Base-by-base conservation (phyloP, 1,284 basidiomycete genomes). In the Trichosporon ovoides region DNA sequence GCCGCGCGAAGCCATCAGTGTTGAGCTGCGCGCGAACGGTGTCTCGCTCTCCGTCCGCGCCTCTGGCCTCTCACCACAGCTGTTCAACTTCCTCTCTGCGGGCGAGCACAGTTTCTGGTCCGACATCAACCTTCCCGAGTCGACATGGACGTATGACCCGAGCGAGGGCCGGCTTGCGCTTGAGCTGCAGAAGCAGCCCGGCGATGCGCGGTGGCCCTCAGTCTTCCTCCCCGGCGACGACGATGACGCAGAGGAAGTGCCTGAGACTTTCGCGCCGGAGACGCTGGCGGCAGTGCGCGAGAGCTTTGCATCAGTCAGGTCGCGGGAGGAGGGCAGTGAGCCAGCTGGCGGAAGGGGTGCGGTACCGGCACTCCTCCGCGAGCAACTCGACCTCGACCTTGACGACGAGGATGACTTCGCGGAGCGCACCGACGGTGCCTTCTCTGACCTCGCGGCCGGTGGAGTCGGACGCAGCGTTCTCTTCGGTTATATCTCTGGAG, bases 121-220 rank as follows among this genome's bases (percentile, higher is more conserved):
- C 61, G 78, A 78, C 7, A 86, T 95, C 63, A 83, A 83, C 53
- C 77, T 85, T 0, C 81, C 83, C 3, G 81, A 85, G 12, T 88
- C 88, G 68, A 85, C 89, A 66, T 96, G 90, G 90, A 93, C 90
- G 0, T 93, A 86, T 83, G 89, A 93, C 68, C 79, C 82, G 54
- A 70, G 82, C 1, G 86, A 83, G 62, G 86, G 87, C 10, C 68
- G 89, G 52, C 81, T 96, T 59, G 84, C 87, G 0, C 75, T 95
- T 16, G 87, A 93, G 66, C 80, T 96, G 43, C 87, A 91, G 73
- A 95, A 96, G 74, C 81, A 88, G 68, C 85, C 86, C 56, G 63
- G 55, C 40, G 88, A 38, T 20, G 88, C 86, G 28, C 84, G 87
- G 60, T 97, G 94, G 94, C 80, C 85, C 53, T 86, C 89, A 50